Conservation (phyloP, 1,284 basidiomycete species). For the Apiotrichum gracile region DNA sequence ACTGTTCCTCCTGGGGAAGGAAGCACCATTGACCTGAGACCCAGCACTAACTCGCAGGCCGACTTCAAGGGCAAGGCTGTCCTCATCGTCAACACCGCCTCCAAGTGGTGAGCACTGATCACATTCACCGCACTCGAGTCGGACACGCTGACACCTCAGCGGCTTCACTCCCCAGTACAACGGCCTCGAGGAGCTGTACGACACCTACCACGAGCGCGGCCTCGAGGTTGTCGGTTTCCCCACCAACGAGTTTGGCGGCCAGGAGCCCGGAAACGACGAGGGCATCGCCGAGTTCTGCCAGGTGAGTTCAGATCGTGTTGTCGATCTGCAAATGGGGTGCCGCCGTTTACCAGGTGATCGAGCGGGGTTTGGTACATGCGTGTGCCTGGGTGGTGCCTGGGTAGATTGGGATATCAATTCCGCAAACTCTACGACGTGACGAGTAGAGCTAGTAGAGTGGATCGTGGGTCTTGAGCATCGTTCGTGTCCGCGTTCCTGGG, state of each 20-base stretch:
- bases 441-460: too few species aligned
- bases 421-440: too few species aligned
- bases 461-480: too few species aligned
- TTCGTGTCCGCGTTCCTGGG: too few species aligned
- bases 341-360: background rate
- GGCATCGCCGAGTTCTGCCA: constrained; percentile 56
- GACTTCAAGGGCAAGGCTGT: constrained; percentile 52
- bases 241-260: constrained; percentile 47
- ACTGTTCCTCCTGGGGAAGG: background rate
- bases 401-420: too few species aligned
- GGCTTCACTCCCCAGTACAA: constrained; percentile 48
- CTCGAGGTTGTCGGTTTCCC: constrained; percentile 51
- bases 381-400: too few species aligned
- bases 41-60: constrained; percentile 16
- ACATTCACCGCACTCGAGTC: background rate
- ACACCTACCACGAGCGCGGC: constrained; percentile 50
- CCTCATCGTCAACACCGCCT: constrained; percentile 54
- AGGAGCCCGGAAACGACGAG: constrained; percentile 70
- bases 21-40: too few species aligned
- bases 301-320: constrained; percentile 3
- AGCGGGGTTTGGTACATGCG: too few species aligned
- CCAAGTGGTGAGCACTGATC: constrained; percentile 46
- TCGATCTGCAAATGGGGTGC: background rate
- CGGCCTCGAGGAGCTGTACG: constrained; percentile 51
- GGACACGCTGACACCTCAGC: constrained; percentile 17